These are phyloP conservation scores for Phaffia rhodozyma DNA, from an alignment of 1,284 basidiomycete genomes.

Conservation along the genomic window DNA sequence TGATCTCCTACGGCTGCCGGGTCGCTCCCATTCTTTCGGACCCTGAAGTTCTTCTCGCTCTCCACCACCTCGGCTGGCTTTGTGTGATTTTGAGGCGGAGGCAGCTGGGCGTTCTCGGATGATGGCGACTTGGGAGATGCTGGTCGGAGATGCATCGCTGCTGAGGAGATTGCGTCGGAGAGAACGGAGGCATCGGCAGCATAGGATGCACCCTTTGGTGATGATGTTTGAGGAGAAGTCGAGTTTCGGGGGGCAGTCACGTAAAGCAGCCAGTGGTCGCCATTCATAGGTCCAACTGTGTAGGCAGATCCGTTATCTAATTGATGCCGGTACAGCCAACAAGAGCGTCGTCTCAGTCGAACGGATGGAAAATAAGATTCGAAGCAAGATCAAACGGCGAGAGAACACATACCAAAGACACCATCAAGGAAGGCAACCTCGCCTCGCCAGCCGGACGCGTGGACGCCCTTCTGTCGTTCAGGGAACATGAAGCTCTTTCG, in stretches of 20 bases:
- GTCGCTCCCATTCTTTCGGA: not conserved
- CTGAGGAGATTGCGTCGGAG: conserved; percentile 20
- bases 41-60: conserved; percentile 1
- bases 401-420: conserved; percentile 50
- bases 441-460: conserved; percentile 75
- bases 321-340: not conserved
- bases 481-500: conserved; percentile 99
- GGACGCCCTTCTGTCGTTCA: conserved; percentile 85
- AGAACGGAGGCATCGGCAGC: conserved; percentile 21
- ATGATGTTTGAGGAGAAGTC: conserved; percentile 20
- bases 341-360: not conserved
- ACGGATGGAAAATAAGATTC: not conserved
- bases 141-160: conserved; percentile 17
- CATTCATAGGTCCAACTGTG: conserved; percentile 94
- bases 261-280: conserved; percentile 97
- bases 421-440: conserved; percentile 86
- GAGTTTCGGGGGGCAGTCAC: conserved; percentile 53
- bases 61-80: not conserved
- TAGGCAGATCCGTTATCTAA: conserved; percentile 66
- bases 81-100: conserved; percentile 1
- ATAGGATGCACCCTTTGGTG: conserved; percentile 26
- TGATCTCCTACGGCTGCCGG: conserved; percentile 49
- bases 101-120: not conserved
- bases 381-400: not conserved
- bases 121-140: conserved; percentile 12